Base-by-base conservation (phyloP, 805 yeast species). In the Myxozyma kluyveri region DNA sequence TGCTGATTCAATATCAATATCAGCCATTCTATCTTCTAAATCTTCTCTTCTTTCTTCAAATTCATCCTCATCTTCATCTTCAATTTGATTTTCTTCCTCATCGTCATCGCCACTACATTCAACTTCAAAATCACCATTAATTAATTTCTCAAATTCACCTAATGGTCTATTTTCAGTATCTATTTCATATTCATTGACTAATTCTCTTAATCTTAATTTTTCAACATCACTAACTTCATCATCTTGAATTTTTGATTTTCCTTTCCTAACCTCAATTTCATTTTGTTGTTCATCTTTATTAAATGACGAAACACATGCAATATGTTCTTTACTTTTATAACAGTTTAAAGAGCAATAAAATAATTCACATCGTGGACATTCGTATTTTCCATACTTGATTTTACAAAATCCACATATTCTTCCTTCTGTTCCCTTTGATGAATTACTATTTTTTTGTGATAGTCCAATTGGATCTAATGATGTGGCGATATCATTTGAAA, bases 291-390 rank as follows among this genome's bases (percentile, higher is more conserved):
- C 60, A n/a, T n/a, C n/a, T 2, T 41, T 36, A 18, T 48, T 21
- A 49, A 56, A 56, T 3, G 60, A 49, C 3, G 42, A 1, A 9
- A 18, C 26, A 37, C 60, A 56, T 10, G 31, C 10, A n/a, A 18
- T 26, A 21, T 56, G 60, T 3, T 18, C 42, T 22, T 18, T 31
- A 7, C 49, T 42, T 9, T 35, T 23, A 31, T 52, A 56, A 37
- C 60, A 56, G 1, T 24, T 27, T 9, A 56, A 19, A 19, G 60
- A 56, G 23, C 60, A 56, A 36, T 56, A 56, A n/a, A 43, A 29
- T 21, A 17, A 29, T 6, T 33, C 22, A 31, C 60, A 56, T 4
- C 60, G 51, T 2, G 60, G 60, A 37, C 60, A 56, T 18, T 43
- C 35, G 33, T 56, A 56, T 45, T 49, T 47, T 14, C 54, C 57